These are phyloP conservation scores for Torulaspora globosa DNA, from an alignment of 1,139 yeast genomes.

Conservation along the genomic window DNA sequence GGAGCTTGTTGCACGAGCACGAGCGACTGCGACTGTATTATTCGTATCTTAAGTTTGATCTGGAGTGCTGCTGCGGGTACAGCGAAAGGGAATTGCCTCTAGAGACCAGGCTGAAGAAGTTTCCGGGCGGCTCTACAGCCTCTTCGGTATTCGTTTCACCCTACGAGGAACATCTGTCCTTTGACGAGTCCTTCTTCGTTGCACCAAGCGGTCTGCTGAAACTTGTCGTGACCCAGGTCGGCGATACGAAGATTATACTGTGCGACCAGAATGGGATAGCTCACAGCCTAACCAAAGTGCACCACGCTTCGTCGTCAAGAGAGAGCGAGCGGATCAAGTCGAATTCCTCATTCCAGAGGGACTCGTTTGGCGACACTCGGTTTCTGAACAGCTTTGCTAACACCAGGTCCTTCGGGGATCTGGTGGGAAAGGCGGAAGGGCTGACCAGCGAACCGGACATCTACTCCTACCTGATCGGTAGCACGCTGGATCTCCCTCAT, in stretches of 20 bases:
- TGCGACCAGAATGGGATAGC: slow-evolving; percentile 76
- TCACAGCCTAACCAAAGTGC: slow-evolving; percentile 70
- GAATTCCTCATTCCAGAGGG: slow-evolving; percentile 53
- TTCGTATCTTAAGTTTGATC: slow-evolving; percentile 61
- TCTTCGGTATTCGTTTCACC: slow-evolving; percentile 61
- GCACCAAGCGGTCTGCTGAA: slow-evolving; percentile 64
- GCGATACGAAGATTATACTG: slow-evolving; percentile 85
- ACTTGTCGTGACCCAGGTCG: slow-evolving; percentile 83
- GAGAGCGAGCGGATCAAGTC: slow-evolving; percentile 74
- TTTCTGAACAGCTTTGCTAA: slow-evolving; percentile 75
- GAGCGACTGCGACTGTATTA: slow-evolving; percentile 52
- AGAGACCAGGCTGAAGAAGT: slow-evolving; percentile 36
- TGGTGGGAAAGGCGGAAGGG: slow-evolving; percentile 74
- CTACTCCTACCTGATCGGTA: slow-evolving; percentile 45
- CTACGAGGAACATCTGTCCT: slow-evolving; percentile 24
- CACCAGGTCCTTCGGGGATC: slow-evolving; percentile 90
- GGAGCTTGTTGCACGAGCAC: slow-evolving; percentile 31
- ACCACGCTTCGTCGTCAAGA: slow-evolving; percentile 80
- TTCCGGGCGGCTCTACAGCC: slow-evolving; percentile 73
- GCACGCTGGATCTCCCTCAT: slow-evolving; percentile 36
- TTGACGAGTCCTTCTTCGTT: slow-evolving; percentile 53
- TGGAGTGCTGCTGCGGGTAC: slow-evolving; percentile 39
- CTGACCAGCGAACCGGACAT: slow-evolving; percentile 91
- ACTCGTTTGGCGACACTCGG: slow-evolving; percentile 90
- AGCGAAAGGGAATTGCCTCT: slow-evolving; percentile 15